Evolutionary conservation across 208 protist species (phyloP).

Genomic region (Acanthamoeba rhysodes): DNA sequence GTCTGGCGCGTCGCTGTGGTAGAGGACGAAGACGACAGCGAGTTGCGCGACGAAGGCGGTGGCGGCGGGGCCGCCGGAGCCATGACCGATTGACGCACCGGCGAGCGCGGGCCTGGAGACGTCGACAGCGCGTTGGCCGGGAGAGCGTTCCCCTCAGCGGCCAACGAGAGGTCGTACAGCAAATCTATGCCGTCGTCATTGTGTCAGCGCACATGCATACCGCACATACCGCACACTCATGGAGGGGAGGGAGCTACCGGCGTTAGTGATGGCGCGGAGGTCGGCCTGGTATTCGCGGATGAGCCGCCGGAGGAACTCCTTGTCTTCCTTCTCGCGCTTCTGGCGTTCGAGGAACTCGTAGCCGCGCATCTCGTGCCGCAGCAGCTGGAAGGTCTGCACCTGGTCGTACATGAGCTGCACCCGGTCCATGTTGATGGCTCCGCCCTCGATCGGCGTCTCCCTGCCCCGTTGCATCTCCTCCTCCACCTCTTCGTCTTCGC

Average conservation of each 20-base stretch:
- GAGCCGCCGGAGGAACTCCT: conserved; percentile 2
- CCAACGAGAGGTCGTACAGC: neutral
- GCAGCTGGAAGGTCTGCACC: neutral
- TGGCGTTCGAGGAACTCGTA: neutral
- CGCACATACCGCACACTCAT: too few relatives aligned
- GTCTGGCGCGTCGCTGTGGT: neutral
- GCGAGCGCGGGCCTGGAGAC: neutral
- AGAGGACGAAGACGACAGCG: neutral
- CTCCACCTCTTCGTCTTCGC: neutral
- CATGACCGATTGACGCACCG: neutral
- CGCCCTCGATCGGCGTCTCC: neutral
- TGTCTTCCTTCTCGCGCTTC: conserved; percentile 23
- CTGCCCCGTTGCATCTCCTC: neutral
- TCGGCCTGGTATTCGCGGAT: conserved; percentile 26
- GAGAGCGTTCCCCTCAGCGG: neutral
- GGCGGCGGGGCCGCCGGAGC: too few relatives aligned
- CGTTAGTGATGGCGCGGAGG: neutral
- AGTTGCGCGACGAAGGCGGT: neutral
- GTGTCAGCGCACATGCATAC: too few relatives aligned
- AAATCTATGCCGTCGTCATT: neutral
- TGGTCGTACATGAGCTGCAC: neutral
- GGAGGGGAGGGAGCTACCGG: neutral
- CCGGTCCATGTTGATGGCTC: neutral
- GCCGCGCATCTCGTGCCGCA: neutral
- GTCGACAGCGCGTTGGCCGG: too few relatives aligned